phyloP scores from a whole-genome alignment of 768 basidiomycete species.

The Fomitopsis serialis region DNA sequence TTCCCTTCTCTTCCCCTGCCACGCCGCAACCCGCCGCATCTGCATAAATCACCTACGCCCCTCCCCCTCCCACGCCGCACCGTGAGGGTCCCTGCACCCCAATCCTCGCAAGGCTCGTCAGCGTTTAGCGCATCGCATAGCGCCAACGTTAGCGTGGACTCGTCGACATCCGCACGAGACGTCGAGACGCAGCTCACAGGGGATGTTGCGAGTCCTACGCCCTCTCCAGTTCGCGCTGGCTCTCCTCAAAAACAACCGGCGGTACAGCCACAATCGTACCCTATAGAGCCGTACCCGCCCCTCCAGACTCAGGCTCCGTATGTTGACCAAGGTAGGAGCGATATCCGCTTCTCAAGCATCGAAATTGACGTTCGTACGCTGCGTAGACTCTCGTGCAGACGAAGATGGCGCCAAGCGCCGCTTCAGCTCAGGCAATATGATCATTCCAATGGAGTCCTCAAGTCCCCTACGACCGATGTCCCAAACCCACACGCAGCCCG shows the following conservation, averaged over 20 bases:
- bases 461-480: neutral
- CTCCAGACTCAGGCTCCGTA: neutral
- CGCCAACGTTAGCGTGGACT: neutral
- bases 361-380: neutral
- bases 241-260: no score
- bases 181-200: constrained; percentile 14
- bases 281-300: neutral
- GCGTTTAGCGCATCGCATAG: neutral
- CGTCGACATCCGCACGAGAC: constrained; percentile 9
- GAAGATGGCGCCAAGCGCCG: neutral
- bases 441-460: no score
- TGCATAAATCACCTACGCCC: neutral
- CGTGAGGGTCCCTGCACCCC: neutral
- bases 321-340: neutral
- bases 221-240: constrained; percentile 1
- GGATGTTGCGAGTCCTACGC: neutral
- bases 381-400: neutral
- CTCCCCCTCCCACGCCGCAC: constrained; percentile 2
- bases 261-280: neutral
- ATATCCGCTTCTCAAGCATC: neutral
- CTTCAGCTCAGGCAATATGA: neutral
- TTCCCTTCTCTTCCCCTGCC: neutral
- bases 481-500: neutral
- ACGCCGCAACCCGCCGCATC: neutral
- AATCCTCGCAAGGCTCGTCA: neutral